Evolutionary conservation across 257 asterid genomes (phyloP).

Genomic region (Solanum sitiens): DNA sequence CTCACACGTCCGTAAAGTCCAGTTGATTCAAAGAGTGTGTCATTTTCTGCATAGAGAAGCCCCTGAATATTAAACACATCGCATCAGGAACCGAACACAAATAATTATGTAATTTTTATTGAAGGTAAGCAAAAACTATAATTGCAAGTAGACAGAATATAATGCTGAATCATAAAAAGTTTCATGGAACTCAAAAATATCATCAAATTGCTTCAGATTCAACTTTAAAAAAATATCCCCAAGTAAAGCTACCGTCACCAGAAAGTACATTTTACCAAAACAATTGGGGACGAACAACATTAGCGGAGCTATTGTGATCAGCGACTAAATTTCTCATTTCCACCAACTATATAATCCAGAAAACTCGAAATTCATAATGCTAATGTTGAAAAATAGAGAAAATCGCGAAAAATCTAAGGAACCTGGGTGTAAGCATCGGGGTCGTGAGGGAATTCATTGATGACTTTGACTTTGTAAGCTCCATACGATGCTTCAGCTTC

Average conservation of each 20-base stretch:
- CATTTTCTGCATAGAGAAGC: constrained; percentile 73
- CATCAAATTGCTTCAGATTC: not conserved
- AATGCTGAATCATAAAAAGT: not conserved
- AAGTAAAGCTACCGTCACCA: not conserved
- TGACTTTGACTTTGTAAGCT: not conserved
- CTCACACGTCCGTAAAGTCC: constrained; percentile 80
- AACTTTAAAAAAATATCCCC: not conserved
- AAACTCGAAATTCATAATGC: not conserved
- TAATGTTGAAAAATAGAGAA: not conserved
- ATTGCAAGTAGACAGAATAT: too few species aligned
- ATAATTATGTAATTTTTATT: not conserved
- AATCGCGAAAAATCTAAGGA: not conserved
- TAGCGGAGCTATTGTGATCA: not conserved
- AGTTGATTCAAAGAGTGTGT: constrained; percentile 76
- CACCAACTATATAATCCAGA: not conserved
- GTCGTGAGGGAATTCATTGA: not conserved
- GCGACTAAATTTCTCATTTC: not conserved
- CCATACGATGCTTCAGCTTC: not conserved
- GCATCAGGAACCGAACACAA: not conserved
- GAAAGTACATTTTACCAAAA: not conserved
- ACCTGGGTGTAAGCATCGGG: not conserved
- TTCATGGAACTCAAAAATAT: not conserved
- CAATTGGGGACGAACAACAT: not conserved
- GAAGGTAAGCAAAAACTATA: too few species aligned
- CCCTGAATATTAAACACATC: constrained; percentile 41